These are phyloP conservation scores for Kodamaea plutei DNA, from an alignment of 1,139 yeast genomes.

Conservation along the genomic window DNA sequence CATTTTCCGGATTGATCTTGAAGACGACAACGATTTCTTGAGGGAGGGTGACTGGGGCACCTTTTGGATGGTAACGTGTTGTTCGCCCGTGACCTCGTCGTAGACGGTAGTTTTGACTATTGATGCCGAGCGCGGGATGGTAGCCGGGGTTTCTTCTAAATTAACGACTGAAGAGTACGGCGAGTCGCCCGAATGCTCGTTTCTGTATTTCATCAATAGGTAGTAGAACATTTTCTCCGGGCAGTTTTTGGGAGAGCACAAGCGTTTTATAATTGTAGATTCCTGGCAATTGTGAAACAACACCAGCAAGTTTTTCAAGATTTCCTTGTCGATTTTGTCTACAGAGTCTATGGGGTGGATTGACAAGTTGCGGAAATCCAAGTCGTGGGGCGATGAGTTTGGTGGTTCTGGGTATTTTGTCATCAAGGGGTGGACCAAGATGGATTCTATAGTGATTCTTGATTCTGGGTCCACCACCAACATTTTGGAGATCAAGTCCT, in stretches of 20 bases:
- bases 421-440: slow-evolving; percentile 75
- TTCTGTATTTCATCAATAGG: slow-evolving; percentile 75
- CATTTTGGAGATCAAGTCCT: slow-evolving; percentile 80
- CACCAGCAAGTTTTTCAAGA: slow-evolving; percentile 78
- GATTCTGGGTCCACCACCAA: slow-evolving; percentile 73
- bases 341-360: slow-evolving; percentile 48
- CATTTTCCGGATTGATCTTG: slow-evolving; percentile 2
- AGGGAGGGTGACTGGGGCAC: slow-evolving; percentile 14
- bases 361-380: slow-evolving; percentile 28
- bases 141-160: slow-evolving; percentile 10
- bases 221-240: slow-evolving; percentile 91
- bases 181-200: slow-evolving; percentile 52
- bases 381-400: slow-evolving; percentile 16
- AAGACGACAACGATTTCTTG: no score
- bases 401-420: slow-evolving; percentile 58
- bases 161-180: slow-evolving; percentile 12
- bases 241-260: slow-evolving; percentile 57
- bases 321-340: slow-evolving; percentile 72
- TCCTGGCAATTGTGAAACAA: slow-evolving; percentile 86
- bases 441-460: slow-evolving; percentile 71
- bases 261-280: slow-evolving; percentile 53
- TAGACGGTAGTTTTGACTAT: slow-evolving; percentile 41
- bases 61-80: slow-evolving; percentile 20
- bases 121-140: slow-evolving; percentile 43
- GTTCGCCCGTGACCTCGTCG: slow-evolving; percentile 28